Evolutionary conservation across 306 rosid species (phyloP), one percentile per base, ranked within the genome.

Genomic region (Canavalia ensiformis): DNA sequence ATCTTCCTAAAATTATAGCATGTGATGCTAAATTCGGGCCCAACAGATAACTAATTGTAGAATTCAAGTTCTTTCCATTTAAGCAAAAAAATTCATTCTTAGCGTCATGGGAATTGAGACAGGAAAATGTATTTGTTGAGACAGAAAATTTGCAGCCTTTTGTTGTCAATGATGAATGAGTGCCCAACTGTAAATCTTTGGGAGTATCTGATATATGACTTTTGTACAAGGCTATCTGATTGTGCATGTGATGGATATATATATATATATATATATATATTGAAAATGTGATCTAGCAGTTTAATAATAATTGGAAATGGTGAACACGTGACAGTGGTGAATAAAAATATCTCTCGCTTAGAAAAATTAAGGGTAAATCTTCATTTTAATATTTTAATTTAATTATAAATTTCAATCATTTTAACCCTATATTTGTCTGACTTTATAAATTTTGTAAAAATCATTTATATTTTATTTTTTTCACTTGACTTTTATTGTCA

Each of bases 221-320:
- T 55, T 68, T 39, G 56, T 1, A 30, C 31, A 68, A 68, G 74
- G 37, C 42, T 68, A 47, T 68, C 28, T 47, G 57, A 47, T 29
- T 10, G 11, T 68, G 42, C 74, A 68, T 68, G 58, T 68, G 74
- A 46, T 68, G 57, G 42, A 31, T 68, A 49, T 49, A 18, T 18
- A 18, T 18, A 18, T 18, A 18, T 18, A 18, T 18, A 18, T 18
- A 18, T 18, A 18, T 18, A 18, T 18, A 68, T 9, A 45, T 41
- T 45, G 13, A 44, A 68, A 44, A 4, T 46, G 8, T 45, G 4
- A 18, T 39, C 50, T 18, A n/a, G 7, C n/a, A 25, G 18, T 67
- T 42, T 35, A 44, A 44, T 30, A 66, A 42, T 12, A 7, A 28
- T 28, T 28, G 74, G 37, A 68, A 68, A 25, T 68, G 4, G 25